phyloP scores from a whole-genome alignment of 2,329 filamentous ascomycete genomes.

The Alternaria tenuissima region DNA sequence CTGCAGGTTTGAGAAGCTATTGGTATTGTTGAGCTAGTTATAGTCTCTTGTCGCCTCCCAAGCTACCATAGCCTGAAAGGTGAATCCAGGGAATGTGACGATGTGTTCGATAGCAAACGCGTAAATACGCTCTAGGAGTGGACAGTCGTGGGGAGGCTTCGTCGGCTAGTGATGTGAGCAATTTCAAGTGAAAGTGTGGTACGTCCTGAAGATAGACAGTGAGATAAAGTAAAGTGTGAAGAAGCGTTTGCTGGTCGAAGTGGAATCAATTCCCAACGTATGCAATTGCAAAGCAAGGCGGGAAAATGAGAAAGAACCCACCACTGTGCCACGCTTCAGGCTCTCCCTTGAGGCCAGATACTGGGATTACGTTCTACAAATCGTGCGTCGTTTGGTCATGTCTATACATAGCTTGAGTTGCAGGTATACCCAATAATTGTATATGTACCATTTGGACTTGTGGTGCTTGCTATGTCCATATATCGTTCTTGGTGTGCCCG shows the following conservation, averaged over 20 bases:
- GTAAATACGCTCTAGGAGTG: not conserved
- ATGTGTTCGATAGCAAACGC: not conserved
- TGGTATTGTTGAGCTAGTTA: not conserved
- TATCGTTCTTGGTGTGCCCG: not conserved
- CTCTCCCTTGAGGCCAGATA: not conserved
- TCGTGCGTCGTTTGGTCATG: not conserved
- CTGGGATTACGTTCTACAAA: not conserved
- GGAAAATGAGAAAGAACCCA: not conserved
- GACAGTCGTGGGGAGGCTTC: not conserved
- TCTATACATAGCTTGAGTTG: not conserved
- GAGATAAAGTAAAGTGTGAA: not conserved
- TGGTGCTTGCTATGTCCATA: not conserved
- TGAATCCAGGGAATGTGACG: not conserved
- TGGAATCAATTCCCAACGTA: not conserved
- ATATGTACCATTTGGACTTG: not conserved
- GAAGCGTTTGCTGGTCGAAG: not conserved
- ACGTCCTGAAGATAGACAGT: not conserved
- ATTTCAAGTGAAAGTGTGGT: not conserved
- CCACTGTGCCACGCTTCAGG: not conserved
- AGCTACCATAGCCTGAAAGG: not conserved
- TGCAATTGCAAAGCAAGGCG: slow-evolving; percentile 1
- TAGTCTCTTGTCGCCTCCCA: not conserved
- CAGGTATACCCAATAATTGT: not conserved
- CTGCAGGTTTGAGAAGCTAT: not conserved
- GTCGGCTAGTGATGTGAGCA: not conserved